Evolutionary conservation across 139 green algal species (phyloP).

Genomic region (Chlamydomonas schloesseri): DNA sequence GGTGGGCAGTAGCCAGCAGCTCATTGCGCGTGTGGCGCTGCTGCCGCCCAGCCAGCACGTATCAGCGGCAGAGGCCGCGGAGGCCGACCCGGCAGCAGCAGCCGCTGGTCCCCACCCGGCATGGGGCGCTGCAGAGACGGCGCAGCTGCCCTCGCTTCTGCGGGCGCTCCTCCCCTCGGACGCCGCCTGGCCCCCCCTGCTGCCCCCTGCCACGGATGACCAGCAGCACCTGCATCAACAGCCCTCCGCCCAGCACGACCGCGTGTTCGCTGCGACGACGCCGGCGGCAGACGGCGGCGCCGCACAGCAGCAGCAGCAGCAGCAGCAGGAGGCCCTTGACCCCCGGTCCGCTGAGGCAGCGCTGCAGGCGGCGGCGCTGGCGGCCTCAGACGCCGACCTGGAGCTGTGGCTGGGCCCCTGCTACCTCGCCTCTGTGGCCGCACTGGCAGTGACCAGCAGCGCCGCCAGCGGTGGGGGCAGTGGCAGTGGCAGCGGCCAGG

Average conservation of each 20-base stretch:
- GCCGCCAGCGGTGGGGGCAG: neutral
- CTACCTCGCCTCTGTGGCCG: neutral
- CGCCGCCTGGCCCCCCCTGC: too few relatives aligned
- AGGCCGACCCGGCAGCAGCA: neutral
- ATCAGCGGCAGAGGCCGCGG: neutral
- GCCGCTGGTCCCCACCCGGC: too few relatives aligned
- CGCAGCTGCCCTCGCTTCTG: neutral
- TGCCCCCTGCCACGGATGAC: too few relatives aligned
- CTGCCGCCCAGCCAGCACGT: neutral
- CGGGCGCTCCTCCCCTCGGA: neutral
- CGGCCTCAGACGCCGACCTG: neutral
- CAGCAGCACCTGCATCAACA: too few relatives aligned
- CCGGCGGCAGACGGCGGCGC: too few relatives aligned
- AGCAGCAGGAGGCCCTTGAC: neutral
- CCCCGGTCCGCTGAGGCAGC: constrained; percentile 16
- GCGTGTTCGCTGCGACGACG: too few relatives aligned
- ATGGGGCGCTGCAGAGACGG: neutral
- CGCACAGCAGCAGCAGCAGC: too few relatives aligned
- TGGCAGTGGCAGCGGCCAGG: too few relatives aligned
- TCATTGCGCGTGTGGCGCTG: constrained; percentile 22
- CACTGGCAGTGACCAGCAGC: neutral
- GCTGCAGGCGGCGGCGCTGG: neutral
- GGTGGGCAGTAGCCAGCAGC: constrained; percentile 44
- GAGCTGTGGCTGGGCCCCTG: neutral
- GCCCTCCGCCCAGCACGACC: too few relatives aligned